Percentiles rank a stretch among this genome's conserved stretches.
phyloP scores from a whole-genome alignment of 192 early-diverging fungal species.

The Umbelopsis isabellina region DNA sequence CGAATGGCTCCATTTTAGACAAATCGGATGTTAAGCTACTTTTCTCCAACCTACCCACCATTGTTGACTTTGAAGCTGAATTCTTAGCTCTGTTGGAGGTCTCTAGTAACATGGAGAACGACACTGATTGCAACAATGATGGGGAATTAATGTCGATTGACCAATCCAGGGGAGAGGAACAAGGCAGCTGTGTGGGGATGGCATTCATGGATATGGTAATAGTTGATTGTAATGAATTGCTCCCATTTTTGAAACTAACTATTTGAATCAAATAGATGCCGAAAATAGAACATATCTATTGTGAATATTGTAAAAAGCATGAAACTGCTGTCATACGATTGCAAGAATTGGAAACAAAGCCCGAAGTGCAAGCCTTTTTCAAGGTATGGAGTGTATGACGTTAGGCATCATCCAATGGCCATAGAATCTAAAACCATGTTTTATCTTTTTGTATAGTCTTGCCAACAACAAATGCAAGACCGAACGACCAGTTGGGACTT shows the following conservation, averaged over 20 bases:
- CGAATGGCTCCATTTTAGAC: conserved; percentile 49
- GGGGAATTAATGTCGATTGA: not conserved
- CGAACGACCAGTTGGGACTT: conserved; percentile 92
- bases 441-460: conserved; percentile 52
- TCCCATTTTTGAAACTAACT: conserved; percentile 22
- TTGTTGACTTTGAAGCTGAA: conserved; percentile 69
- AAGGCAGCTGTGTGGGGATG: conserved; percentile 49
- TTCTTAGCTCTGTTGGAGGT: conserved; percentile 68
- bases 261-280: conserved; percentile 20
- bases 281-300: conserved; percentile 61
- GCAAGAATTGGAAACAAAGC: conserved; percentile 57
- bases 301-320: conserved; percentile 78
- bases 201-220: conserved; percentile 58
- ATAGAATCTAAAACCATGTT: conserved; percentile 37
- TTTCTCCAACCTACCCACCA: conserved; percentile 78
- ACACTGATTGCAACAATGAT: conserved; percentile 31
- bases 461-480: conserved; percentile 63
- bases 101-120: conserved; percentile 46
- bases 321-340: conserved; percentile 66
- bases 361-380: conserved; percentile 47
- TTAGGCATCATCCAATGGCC: conserved; percentile 30
- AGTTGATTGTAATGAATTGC: too few relatives aligned
- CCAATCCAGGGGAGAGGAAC: conserved; percentile 27
- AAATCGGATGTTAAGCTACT: conserved; percentile 66
- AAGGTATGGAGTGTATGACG: conserved; percentile 41